phyloP scores from a whole-genome alignment of 2,329 filamentous ascomycete genomes.

The Hypocreales sp. region DNA sequence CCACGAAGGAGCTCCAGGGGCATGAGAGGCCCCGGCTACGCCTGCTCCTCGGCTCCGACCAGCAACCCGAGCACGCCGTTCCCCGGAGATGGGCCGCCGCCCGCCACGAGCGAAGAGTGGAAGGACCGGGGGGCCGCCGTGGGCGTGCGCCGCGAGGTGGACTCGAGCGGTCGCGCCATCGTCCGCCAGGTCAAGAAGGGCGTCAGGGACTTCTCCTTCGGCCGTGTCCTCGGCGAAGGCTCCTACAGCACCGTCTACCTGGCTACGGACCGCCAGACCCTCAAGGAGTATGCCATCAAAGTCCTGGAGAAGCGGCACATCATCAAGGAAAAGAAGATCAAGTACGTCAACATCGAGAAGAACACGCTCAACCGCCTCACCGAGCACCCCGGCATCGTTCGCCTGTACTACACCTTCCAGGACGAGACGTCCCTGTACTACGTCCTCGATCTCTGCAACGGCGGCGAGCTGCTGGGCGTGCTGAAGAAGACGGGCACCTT shows the following conservation, averaged over 20 bases:
- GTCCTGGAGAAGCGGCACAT: constrained; percentile 97
- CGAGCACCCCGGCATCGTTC: constrained; percentile 90
- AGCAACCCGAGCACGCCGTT: constrained; percentile 12
- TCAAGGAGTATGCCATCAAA: constrained; percentile 96
- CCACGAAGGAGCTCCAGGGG: constrained; percentile 65
- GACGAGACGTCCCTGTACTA: constrained; percentile 95
- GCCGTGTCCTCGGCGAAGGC: constrained; percentile 78
- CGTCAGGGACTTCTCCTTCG: constrained; percentile 92
- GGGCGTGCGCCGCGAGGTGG: constrained; percentile 65
- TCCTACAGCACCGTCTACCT: constrained; percentile 95
- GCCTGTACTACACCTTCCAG: constrained; percentile 96
- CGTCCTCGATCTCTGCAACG: constrained; percentile 83
- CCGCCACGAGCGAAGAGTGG: constrained; percentile 74
- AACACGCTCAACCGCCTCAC: constrained; percentile 92
- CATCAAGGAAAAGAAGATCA: constrained; percentile 99
- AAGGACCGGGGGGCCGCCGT: constrained; percentile 88
- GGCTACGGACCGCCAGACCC: constrained; percentile 81
- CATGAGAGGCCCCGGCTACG: constrained; percentile 49
- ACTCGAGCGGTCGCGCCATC: constrained; percentile 69
- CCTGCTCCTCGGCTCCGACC: constrained; percentile 23
- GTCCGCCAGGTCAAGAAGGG: constrained; percentile 87
- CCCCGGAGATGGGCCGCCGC: constrained; percentile 20
- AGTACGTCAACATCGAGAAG: constrained; percentile 99
- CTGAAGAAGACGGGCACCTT: constrained; percentile 91
- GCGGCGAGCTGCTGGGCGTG: constrained; percentile 81